Evolutionary conservation across 768 basidiomycete genomes (phyloP).

Genomic region (Boletus vinaceobasis): DNA sequence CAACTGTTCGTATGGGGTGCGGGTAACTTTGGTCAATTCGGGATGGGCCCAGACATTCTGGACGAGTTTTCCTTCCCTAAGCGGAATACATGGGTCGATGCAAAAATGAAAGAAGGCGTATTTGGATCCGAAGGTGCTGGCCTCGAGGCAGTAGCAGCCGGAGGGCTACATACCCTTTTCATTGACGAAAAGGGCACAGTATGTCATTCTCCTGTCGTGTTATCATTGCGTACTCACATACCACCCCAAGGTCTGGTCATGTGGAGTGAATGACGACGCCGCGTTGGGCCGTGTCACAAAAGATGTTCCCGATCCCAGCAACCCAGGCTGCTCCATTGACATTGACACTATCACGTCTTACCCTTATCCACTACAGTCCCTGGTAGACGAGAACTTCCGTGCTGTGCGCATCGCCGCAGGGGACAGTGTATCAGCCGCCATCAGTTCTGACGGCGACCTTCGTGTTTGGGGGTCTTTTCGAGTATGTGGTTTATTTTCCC

Average conservation of each 20-base stretch:
- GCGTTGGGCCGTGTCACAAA: constrained; percentile 79
- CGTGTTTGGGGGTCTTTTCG: constrained; percentile 90
- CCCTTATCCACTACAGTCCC: constrained; percentile 63
- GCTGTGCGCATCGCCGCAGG: constrained; percentile 81
- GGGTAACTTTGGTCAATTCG: constrained; percentile 95
- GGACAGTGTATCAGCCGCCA: constrained; percentile 83
- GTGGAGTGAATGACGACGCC: constrained; percentile 85
- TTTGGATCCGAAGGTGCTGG: constrained; percentile 75
- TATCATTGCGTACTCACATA: background rate
- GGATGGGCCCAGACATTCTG: constrained; percentile 74
- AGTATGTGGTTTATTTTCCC: constrained; percentile 43
- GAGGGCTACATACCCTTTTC: constrained; percentile 87
- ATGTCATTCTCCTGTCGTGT: constrained; percentile 34
- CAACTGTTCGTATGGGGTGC: constrained; percentile 86
- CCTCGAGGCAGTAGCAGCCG: constrained; percentile 76
- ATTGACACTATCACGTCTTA: constrained; percentile 48
- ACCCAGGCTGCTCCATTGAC: constrained; percentile 55
- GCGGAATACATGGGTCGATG: constrained; percentile 72
- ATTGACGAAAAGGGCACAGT: constrained; percentile 90
- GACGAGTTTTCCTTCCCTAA: constrained; percentile 75
- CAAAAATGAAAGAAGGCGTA: constrained; percentile 65
- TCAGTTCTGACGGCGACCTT: constrained; percentile 75
- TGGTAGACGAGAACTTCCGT: constrained; percentile 78
- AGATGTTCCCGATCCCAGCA: constrained; percentile 54
- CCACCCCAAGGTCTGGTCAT: constrained; percentile 69